These are phyloP conservation scores for Simmondsia chinensis DNA, from an alignment of 148 eudicot genomes.

Conservation along the genomic window DNA sequence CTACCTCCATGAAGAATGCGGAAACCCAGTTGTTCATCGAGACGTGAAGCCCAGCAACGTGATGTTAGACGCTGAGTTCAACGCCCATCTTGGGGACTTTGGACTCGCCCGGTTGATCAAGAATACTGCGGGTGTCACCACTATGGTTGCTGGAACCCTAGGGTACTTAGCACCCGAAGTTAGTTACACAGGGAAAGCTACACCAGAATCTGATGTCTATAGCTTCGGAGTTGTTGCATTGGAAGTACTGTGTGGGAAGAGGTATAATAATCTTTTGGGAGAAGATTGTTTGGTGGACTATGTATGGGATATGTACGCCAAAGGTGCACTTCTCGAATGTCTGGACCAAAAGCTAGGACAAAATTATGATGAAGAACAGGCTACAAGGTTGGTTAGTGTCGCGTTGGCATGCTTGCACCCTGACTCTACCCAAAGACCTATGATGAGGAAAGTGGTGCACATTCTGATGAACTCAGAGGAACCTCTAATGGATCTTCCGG, in stretches of 20 bases:
- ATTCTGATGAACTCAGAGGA: conserved; percentile 44
- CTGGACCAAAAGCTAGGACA: conserved; percentile 31
- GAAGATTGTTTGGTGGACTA: conserved; percentile 48
- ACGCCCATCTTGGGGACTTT: conserved; percentile 64
- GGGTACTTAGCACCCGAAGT: conserved; percentile 86
- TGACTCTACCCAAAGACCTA: conserved; percentile 37
- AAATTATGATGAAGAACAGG: conserved; percentile 27
- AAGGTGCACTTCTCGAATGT: conserved; percentile 18
- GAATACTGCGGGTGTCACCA: conserved; percentile 34
- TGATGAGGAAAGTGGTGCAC: conserved; percentile 51
- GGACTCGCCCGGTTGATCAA: conserved; percentile 56
- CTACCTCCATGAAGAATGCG: conserved; percentile 74
- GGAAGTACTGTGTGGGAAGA: conserved; percentile 57
- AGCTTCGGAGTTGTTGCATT: conserved; percentile 70
- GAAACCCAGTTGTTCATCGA: conserved; percentile 53
- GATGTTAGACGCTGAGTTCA: conserved; percentile 50
- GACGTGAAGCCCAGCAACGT: conserved; percentile 75
- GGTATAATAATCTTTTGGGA: conserved; percentile 48
- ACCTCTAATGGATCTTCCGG: conserved; percentile 37
- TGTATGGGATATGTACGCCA: conserved; percentile 33
- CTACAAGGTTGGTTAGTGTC: conserved; percentile 19
- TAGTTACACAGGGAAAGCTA: conserved; percentile 57
- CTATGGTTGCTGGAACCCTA: conserved; percentile 66
- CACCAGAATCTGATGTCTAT: conserved; percentile 61
- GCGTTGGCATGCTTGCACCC: conserved; percentile 59